Base-by-base conservation (phyloP, 352 stramenopile species). In the Proteromonas lacertae region DNA sequence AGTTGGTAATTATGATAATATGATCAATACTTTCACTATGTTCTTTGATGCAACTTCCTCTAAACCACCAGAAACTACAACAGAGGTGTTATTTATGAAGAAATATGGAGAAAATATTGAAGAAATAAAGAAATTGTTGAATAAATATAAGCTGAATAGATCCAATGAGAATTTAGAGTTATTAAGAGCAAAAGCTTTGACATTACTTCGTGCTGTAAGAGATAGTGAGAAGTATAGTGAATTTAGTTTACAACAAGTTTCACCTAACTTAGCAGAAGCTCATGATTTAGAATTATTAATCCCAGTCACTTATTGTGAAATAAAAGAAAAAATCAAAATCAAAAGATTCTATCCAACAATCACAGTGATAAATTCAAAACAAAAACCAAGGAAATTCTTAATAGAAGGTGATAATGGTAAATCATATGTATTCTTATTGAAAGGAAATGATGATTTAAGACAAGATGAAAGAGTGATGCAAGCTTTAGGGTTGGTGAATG, bases 391-490 rank as follows among this genome's bases (percentile, higher is more conserved):
- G 25, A 93, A 92, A 40, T 90, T 96, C 18, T 83, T 64, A 9
- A 79, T 99, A 22, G 47, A 70, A 7, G 87, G 82, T 14, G 86
- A 72, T 37, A 84, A 97, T 53, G 84, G 84, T 0, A 60, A 86
- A 28, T 69, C 93, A 48, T 97, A 98, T 62, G 70, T 90, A 42
- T 97, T 96, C 46, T 55, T 99, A 32, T 62, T 99, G 0, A 99
- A 99, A 56, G 88, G 84, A 12, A 78, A 96, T 48, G 88, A 99
- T 55, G 88, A 99, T 61, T 51, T 99, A 32, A 57, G 86, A 14
- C 84, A 98, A 56, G 88, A 99, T 48, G 88, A 99, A 53, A 63
- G 83, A 17, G 83, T 96, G 25, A 96, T 93, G 64, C 88, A 99
- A 52, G 53, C 97, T 0, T 98, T 97, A 54, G 84, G 82, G 2